These are phyloP conservation scores for Kluyveromyces aestuarii DNA, from an alignment of 805 yeast genomes.

Conservation along the genomic window DNA sequence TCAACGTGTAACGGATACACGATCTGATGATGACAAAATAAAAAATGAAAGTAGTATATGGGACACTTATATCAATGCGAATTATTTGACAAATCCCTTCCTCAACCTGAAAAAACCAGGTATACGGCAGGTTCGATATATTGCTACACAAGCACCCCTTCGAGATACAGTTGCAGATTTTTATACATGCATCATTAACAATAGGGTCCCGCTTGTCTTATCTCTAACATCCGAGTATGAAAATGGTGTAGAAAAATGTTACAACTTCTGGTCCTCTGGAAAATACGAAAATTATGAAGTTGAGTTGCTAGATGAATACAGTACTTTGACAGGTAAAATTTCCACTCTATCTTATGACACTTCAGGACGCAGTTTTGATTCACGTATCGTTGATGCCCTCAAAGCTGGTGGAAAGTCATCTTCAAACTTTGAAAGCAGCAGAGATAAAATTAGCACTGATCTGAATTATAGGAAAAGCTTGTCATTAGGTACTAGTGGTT, in stretches of 20 bases:
- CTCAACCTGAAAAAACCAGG: conserved; percentile 2
- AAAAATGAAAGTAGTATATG: conserved; percentile 16
- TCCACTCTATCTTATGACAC: background rate
- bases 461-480: conserved; percentile 14
- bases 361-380: background rate
- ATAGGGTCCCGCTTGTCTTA: conserved; percentile 55
- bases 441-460: background rate
- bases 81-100: conserved; percentile 38
- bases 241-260: conserved; percentile 72
- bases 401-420: background rate
- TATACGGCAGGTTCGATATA: conserved; percentile 36
- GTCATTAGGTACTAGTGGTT: conserved; percentile 10
- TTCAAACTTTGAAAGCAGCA: background rate
- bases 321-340: background rate
- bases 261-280: conserved; percentile 69
- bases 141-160: conserved; percentile 90
- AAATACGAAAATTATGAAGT: conserved; percentile 30
- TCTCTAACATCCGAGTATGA: conserved; percentile 72
- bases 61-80: conserved; percentile 79
- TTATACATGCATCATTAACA: conserved; percentile 66
- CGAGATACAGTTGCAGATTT: conserved; percentile 68
- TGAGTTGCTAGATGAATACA: conserved; percentile 18
- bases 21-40: background rate
- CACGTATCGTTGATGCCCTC: background rate
- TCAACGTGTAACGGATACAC: background rate